Base-by-base conservation (phyloP, 2,329 filamentous ascomycete species). In the Pezicula neosporulosa region DNA sequence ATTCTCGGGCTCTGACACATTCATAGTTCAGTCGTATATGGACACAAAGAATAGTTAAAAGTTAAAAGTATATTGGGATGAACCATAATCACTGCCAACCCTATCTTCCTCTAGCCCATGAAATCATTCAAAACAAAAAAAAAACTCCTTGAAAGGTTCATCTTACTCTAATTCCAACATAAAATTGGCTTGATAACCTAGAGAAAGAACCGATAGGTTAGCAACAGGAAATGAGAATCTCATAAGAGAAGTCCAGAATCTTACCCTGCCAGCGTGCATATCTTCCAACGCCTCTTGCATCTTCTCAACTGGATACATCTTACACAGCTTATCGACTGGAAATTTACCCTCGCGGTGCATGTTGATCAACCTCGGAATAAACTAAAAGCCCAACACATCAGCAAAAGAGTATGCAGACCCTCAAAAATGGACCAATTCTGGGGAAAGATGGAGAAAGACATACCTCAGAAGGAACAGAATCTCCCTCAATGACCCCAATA, bases 401-500 rank as follows among this genome's bases (percentile, higher is more conserved):
- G 16, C 37, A 39, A 5, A 16, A 15, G n/a, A 15, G 18, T 15
- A 13, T 10, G 9, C 7, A 39, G 9, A 39, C n/a, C 24, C 15
- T 39, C 30, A 33, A 13, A 2, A 33, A 33, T 28, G 6, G 27
- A 33, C 30, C 12, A 13, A 16, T 43, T 21, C n/a, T 47, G 48
- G 48, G 28, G 55, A 50, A 60, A 54, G 7, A 24, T 24, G 7
- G 16, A 1, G 15, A 16, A 30, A 6, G 4, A 16, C 18, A 28
- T 46, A 41, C 49, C 15, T 50, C 24, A 3, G 24, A 6, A 7
- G 67, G 67, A 30, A 58, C 56, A 1, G 61, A 55, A n/a, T 59
- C 62, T 2, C 68, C 68, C 46, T 69, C 66, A n/a, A 68, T 62
- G 3, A 67, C 63, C 30, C 63, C 62, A 19, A 69, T 49, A 43